A percentile compares a stretch with the other conserved stretches of the same genome.
Evolutionary conservation across 2,329 filamentous ascomycete species (phyloP).

Genomic region (Nemania abortiva): DNA sequence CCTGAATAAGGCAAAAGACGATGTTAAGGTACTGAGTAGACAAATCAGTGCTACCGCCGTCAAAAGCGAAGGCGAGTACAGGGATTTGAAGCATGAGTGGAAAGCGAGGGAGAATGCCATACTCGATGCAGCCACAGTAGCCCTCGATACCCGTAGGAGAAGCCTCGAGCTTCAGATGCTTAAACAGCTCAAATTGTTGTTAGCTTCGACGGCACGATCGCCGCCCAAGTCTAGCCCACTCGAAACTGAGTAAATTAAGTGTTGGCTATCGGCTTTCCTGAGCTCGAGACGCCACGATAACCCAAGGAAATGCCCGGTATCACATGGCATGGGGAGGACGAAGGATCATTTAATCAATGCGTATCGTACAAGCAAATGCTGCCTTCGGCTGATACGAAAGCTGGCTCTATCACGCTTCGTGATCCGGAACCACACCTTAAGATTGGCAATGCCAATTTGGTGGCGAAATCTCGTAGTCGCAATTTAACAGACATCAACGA

Average conservation of each 20-base stretch:
- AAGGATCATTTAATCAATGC: not conserved
- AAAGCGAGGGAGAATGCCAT: conserved; percentile 18
- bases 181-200: conserved; percentile 4
- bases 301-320: not conserved
- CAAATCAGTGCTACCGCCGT: not conserved
- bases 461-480: not conserved
- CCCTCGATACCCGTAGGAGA: conserved; percentile 8
- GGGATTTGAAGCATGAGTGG: not conserved
- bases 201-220: not conserved
- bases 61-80: not conserved
- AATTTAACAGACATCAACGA: not conserved
- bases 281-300: not conserved
- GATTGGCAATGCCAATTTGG: not conserved
- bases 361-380: not conserved
- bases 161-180: conserved; percentile 21
- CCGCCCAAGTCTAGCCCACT: not conserved
- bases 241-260: not conserved
- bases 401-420: not conserved
- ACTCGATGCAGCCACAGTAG: not conserved
- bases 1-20: conserved; percentile 4
- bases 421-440: not conserved
- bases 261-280: not conserved
- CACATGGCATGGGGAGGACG: not conserved
- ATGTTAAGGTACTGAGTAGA: conserved; percentile 14
- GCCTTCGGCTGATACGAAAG: not conserved